A percentile compares a stretch with the other conserved stretches of the same genome.
Conservation (phyloP, 2,329 filamentous ascomycete genomes). For the Ilyonectria robusta region DNA sequence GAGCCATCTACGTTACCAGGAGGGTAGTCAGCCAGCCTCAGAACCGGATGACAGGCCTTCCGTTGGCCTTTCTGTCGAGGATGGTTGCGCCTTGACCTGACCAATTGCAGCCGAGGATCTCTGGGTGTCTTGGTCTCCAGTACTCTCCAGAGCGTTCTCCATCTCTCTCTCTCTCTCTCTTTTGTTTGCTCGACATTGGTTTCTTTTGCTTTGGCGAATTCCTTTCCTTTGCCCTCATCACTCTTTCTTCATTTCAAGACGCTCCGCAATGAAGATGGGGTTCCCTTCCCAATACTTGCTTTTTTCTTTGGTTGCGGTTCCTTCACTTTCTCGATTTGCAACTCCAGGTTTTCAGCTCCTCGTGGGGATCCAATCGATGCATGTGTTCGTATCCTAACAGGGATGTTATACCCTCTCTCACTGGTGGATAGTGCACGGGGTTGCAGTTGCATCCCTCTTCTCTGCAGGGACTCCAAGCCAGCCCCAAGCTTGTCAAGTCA, state of each 20-base stretch:
- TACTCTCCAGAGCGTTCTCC: background rate
- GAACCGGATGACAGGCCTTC: background rate
- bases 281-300: background rate
- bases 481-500: background rate
- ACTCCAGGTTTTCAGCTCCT: conserved; percentile 24
- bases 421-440: background rate
- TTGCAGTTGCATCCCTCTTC: background rate
- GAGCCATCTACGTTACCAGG: background rate
- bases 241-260: background rate
- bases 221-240: background rate
- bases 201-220: background rate
- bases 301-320: conserved; percentile 3
- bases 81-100: background rate
- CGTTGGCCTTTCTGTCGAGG: background rate
- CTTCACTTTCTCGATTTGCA: conserved; percentile 4
- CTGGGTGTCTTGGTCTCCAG: background rate
- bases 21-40: background rate
- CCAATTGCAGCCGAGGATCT: background rate
- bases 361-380: conserved; percentile 22
- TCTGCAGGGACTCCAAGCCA: conserved; percentile 1
- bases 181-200: background rate
- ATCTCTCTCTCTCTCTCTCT: background rate
- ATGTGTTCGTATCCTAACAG: conserved; percentile 27
- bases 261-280: background rate
- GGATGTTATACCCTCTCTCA: background rate